phyloP scores from a whole-genome alignment of 169 alveolate genomes.

The Plasmodium inui region DNA sequence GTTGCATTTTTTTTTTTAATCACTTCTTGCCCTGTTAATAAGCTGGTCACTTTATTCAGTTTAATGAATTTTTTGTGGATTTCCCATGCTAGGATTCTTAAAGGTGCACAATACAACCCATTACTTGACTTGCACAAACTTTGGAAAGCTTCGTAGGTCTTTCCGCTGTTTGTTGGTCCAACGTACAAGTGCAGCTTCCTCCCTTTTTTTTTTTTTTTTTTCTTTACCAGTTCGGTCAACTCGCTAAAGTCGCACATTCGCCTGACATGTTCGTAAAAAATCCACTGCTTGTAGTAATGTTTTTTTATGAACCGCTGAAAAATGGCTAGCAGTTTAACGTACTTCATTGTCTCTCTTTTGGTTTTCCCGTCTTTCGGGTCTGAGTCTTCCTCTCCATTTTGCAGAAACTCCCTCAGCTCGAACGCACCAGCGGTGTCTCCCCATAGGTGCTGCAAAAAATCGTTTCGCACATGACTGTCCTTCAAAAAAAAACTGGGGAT shows the following conservation, averaged over 20 bases:
- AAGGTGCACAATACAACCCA: constrained; percentile 94
- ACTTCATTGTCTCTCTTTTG: neutral
- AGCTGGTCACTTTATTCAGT: constrained; percentile 82
- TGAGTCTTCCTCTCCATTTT: neutral
- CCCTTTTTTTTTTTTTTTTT: constrained; percentile 61
- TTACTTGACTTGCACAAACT: constrained; percentile 84
- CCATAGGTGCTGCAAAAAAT: constrained; percentile 17
- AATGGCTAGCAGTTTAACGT: constrained; percentile 20
- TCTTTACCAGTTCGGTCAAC: constrained; percentile 15
- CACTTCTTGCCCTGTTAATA: constrained; percentile 93
- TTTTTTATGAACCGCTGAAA: constrained; percentile 41
- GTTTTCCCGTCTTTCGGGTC: neutral
- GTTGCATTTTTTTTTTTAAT: constrained; percentile 34
- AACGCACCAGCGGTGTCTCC: neutral
- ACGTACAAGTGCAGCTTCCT: constrained; percentile 87
- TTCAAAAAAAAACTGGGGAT: constrained; percentile 36
- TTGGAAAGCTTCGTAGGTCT: constrained; percentile 90
- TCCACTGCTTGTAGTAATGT: constrained; percentile 56
- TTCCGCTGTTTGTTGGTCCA: constrained; percentile 97
- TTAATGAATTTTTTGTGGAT: constrained; percentile 84
- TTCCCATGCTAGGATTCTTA: constrained; percentile 94
- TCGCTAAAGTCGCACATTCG: constrained; percentile 51
- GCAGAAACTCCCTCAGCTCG: constrained; percentile 14
- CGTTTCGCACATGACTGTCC: constrained; percentile 46
- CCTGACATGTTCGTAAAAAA: constrained; percentile 58